Conservation (phyloP, 2,329 filamentous ascomycete genomes). For the Arthrinium phaeospermum region DNA sequence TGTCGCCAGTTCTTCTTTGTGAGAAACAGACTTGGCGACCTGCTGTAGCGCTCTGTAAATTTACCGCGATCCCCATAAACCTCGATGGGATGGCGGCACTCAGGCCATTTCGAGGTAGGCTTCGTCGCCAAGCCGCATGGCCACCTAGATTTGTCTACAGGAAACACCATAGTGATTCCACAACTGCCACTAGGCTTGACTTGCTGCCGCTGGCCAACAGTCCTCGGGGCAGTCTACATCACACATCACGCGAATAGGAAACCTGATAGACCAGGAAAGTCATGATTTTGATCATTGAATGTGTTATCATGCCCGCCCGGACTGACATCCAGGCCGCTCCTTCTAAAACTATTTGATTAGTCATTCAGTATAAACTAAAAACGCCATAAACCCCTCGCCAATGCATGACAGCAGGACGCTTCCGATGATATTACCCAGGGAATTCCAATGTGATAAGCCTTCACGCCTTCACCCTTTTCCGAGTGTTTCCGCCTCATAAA, state of each 20-base stretch:
- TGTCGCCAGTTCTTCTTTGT: not conserved
- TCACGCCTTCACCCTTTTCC: constrained; percentile 12
- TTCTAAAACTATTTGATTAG: constrained; percentile 9
- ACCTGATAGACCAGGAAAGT: not conserved
- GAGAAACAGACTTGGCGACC: not conserved
- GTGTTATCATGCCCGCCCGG: not conserved
- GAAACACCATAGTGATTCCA: not conserved
- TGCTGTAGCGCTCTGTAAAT: not conserved
- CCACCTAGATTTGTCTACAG: not conserved
- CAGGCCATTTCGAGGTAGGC: not conserved
- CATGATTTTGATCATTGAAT: constrained; percentile 3
- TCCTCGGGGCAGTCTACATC: not conserved
- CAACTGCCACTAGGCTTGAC: too few species aligned
- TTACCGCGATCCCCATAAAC: not conserved
- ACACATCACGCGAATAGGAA: not conserved
- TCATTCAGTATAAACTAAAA: constrained; percentile 7
- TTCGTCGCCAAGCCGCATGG: too few species aligned
- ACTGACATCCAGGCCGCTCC: not conserved
- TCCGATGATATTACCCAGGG: constrained; percentile 12
- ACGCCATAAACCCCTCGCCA: constrained; percentile 19
- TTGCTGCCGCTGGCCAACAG: not conserved
- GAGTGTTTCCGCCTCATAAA: constrained; percentile 5
- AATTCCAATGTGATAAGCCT: constrained; percentile 16
- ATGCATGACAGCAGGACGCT: constrained; percentile 19
- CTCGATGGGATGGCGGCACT: not conserved